Conservation (phyloP, 1,139 yeast genomes). For the Yamadazyma sp. region DNA sequence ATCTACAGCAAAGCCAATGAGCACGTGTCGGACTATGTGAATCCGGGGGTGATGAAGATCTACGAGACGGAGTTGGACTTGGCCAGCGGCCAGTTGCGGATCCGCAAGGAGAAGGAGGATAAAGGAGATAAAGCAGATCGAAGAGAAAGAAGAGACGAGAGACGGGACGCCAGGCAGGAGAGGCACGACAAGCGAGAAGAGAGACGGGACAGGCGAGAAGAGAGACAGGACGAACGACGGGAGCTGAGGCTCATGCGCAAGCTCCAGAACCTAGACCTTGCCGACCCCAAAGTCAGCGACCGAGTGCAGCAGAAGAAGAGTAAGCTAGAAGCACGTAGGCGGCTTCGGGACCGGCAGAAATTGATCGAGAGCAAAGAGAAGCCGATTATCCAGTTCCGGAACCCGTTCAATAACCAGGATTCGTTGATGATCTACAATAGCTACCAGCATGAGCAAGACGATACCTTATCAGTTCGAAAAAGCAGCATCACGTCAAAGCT, state of each 20-base stretch:
- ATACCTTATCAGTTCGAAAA: constrained; percentile 11
- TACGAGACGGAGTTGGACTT: constrained; percentile 19
- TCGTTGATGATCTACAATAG: constrained; percentile 8
- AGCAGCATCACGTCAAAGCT: constrained; percentile 18
- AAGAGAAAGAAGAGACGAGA: neutral
- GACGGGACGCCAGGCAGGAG: neutral
- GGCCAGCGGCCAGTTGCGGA: constrained; percentile 16
- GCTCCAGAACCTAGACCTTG: too few relatives aligned
- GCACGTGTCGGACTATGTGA: constrained; percentile 23
- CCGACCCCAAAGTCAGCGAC: too few relatives aligned
- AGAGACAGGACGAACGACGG: neutral
- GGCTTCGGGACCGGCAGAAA: constrained; percentile 8
- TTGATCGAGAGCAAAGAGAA: constrained; percentile 13
- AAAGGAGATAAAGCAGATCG: constrained; percentile 5
- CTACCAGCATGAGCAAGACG: constrained; percentile 2
- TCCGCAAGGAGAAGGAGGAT: constrained; percentile 14
- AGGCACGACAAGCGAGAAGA: neutral
- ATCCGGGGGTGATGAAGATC: constrained; percentile 18
- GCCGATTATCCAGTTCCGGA: constrained; percentile 11
- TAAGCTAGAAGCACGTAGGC: neutral
- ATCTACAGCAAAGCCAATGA: constrained; percentile 43
- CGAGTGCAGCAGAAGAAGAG: too few relatives aligned
- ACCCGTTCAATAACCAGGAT: constrained; percentile 15
- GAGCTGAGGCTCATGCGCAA: neutral
- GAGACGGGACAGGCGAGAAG: neutral